Base-by-base conservation (phyloP, 345 rosid species). In the Gossypium australe region DNA sequence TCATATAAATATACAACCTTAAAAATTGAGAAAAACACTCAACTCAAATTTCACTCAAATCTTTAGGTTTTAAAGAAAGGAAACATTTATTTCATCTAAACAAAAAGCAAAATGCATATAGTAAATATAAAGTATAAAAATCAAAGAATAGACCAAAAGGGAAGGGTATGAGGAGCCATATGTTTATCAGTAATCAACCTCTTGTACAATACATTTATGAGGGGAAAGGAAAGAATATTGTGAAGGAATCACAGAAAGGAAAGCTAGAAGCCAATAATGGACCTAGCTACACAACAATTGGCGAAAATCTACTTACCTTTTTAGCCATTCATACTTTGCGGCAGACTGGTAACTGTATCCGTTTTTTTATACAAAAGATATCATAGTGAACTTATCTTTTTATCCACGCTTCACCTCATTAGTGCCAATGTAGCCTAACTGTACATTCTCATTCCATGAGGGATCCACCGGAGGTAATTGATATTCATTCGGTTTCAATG, bases 401-500 rank as follows among this genome's bases (percentile, higher is more conserved):
- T 17, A 29, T 82, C 87, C 87, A 44, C 53, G 34, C 72, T 71
- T 76, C 41, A 34, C 76, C 48, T 81, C 81, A 68, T 73, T 78
- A 11, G 65, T 66, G 64, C 75, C 75, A 24, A 72, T 58, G 74
- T 77, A 78, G 45, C 76, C 83, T 12, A 72, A 61, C 43, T 64
- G 77, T 34, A 78, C 67, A 58, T 48, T 80, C 76, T 84, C 81
- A 7, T 77, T 87, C 90, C 92, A 95, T 34, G 85, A 85, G 18
- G 84, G 79, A 59, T 84, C 84, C 56, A 81, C 86, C 0, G 81
- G 68, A 67, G 99, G 98, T 55, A 95, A 93, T 75, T 89, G 91
- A 83, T 84, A 95, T 9, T 93, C 97, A 27, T 95, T 97, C 1
- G 99, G 98, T 83, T 90, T 92, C 77, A 95, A 78, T 10, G 99